These are phyloP conservation scores for Meyerozyma smithsonii DNA, from an alignment of 1,139 yeast species.

Conservation along the genomic window DNA sequence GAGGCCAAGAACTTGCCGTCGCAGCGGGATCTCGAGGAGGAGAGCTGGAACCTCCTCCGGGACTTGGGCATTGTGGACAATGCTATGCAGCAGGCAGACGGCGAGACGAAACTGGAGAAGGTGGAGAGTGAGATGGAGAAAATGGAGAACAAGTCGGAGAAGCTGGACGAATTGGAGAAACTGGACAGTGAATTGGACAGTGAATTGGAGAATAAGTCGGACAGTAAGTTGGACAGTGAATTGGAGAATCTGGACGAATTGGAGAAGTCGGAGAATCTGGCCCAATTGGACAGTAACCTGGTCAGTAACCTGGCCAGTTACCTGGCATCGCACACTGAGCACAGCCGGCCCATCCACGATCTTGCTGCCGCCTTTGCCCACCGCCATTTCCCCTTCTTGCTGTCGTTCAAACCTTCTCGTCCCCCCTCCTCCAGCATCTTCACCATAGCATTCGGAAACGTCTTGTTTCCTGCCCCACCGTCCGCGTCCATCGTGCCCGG, in stretches of 20 bases:
- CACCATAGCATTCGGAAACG: constrained; percentile 35
- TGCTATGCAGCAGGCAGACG: constrained; percentile 8
- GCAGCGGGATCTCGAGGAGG: constrained; percentile 11
- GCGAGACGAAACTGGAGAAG: neutral
- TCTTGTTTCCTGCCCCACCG: constrained; percentile 23
- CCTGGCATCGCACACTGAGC: constrained; percentile 11
- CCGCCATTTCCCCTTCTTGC: constrained; percentile 8
- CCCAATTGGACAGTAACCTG: constrained; percentile 12
- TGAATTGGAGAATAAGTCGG: constrained; percentile 14
- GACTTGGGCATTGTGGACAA: constrained; percentile 14
- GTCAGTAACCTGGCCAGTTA: constrained; percentile 12
- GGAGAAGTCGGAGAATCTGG: constrained; percentile 4
- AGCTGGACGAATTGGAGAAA: constrained; percentile 1
- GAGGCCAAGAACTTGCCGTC: constrained; percentile 12
- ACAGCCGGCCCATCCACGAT: neutral
- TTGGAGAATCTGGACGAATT: constrained; percentile 6
- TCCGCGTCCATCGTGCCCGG: neutral
- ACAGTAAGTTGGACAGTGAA: constrained; percentile 10
- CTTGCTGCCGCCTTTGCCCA: constrained; percentile 10
- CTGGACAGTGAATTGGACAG: constrained; percentile 3
- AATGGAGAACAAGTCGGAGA: neutral
- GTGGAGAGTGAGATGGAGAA: neutral
- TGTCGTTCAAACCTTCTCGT: neutral
- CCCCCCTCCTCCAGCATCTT: constrained; percentile 17
- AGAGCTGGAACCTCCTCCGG: constrained; percentile 19